Evolutionary conservation across 2,329 filamentous ascomycete species (phyloP).

Genomic region (Aspergillus ibericus): DNA sequence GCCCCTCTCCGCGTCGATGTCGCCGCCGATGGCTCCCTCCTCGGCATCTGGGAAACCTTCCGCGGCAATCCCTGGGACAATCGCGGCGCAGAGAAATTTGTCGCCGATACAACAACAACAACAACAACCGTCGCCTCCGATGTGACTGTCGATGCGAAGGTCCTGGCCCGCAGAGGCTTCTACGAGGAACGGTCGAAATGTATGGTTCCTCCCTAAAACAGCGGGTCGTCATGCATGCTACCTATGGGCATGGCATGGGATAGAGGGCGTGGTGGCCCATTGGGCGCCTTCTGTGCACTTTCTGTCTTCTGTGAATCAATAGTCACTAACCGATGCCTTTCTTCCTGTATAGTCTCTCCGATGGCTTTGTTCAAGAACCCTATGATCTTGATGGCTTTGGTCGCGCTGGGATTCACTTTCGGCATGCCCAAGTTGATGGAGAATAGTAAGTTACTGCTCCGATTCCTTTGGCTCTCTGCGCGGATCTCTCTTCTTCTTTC

Average conservation of each 20-base stretch:
- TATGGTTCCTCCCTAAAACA: slow-evolving; percentile 50
- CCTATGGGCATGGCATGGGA: neutral
- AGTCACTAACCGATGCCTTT: neutral
- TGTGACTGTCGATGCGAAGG: slow-evolving; percentile 61
- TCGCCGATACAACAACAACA: slow-evolving; percentile 30
- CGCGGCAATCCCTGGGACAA: slow-evolving; percentile 89
- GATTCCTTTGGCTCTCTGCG: neutral
- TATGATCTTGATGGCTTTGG: slow-evolving; percentile 90
- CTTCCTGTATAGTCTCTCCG: slow-evolving; percentile 80
- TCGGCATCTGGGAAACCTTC: slow-evolving; percentile 79
- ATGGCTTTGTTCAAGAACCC: slow-evolving; percentile 85
- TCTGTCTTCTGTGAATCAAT: no score
- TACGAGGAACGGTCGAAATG: slow-evolving; percentile 74
- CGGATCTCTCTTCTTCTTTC: neutral
- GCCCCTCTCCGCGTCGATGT: slow-evolving; percentile 75
- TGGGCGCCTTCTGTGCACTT: neutral
- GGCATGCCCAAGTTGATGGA: slow-evolving; percentile 95
- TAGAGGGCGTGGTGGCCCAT: slow-evolving; percentile 5
- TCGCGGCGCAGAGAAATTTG: slow-evolving; percentile 59
- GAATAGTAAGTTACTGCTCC: slow-evolving; percentile 68
- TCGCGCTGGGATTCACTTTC: slow-evolving; percentile 79
- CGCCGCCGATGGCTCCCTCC: slow-evolving; percentile 46
- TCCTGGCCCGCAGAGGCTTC: slow-evolving; percentile 67
- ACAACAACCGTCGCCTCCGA: slow-evolving; percentile 20
- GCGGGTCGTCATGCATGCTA: slow-evolving; percentile 6